A percentile compares a stretch with the other conserved stretches of the same genome.
Evolutionary conservation across 1,284 basidiomycete species (phyloP).

Genomic region (Ustilago curta): DNA sequence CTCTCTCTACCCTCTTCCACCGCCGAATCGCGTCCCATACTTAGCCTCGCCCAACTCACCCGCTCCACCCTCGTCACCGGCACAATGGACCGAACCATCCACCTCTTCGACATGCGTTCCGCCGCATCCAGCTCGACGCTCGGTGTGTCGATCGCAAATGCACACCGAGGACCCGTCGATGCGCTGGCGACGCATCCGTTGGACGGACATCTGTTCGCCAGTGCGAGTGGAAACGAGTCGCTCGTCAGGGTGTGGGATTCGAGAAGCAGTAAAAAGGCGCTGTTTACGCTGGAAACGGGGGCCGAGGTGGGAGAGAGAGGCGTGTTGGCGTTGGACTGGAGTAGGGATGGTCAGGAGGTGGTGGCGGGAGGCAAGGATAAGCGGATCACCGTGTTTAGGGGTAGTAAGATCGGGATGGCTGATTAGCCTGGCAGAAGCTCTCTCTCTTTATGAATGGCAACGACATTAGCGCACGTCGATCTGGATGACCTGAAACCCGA

Average conservation of each 20-base stretch:
- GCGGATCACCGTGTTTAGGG: constrained; percentile 48
- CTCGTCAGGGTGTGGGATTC: constrained; percentile 64
- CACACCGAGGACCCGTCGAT: constrained; percentile 56
- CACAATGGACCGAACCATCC: constrained; percentile 59
- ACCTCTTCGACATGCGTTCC: constrained; percentile 61
- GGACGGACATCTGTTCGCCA: constrained; percentile 52
- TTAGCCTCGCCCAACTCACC: constrained; percentile 51
- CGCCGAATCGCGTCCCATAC: constrained; percentile 35
- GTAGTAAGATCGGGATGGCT: constrained; percentile 33
- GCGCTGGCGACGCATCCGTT: constrained; percentile 50
- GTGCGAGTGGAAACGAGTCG: constrained; percentile 50
- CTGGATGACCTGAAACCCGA: constrained; percentile 57
- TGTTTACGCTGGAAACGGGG: constrained; percentile 55
- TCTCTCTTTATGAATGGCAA: neutral
- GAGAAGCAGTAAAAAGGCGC: constrained; percentile 56
- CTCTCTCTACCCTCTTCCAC: constrained; percentile 20
- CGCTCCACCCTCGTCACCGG: constrained; percentile 47
- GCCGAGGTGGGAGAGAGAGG: constrained; percentile 27
- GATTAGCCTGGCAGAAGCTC: neutral
- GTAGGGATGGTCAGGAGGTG: constrained; percentile 54
- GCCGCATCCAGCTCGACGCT: neutral
- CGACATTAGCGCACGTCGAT: neutral
- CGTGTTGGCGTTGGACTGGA: constrained; percentile 62
- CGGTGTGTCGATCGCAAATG: constrained; percentile 34
- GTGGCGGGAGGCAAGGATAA: constrained; percentile 66